Base-by-base conservation (phyloP, 2,329 filamentous ascomycete genomes). In the Fusarium sacchari region DNA sequence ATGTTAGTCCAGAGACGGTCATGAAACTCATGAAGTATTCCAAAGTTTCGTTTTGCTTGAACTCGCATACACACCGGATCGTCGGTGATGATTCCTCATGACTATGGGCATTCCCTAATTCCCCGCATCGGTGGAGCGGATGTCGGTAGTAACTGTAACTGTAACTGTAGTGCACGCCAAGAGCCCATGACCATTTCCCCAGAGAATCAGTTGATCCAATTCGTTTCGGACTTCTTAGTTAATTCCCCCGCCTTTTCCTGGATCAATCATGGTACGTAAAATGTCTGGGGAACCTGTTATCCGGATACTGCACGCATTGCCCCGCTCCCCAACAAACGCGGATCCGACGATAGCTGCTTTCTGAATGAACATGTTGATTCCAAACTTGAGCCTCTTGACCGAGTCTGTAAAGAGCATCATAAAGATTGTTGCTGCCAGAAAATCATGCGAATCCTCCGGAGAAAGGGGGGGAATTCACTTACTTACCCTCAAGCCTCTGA, bases 171-270 rank as follows among this genome's bases (percentile, higher is more conserved):
- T 14, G 24, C 28, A 43, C 6, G 49, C 37, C 36, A 50, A 59
- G 64, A 7, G 14, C 28, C 14, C n/a, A 42, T 26, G 30, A 40
- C 36, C 58, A 28, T 55, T 42, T 55, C 34, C n/a, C 36, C 58
- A 30, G 42, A 37, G 26, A 7, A 24, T 36, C 32, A 10, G 8
- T 11, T 40, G 12, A 49, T 62, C 15, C 10, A 39, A 17, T 42
- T 49, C 40, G 34, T 20, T 30, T 69, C 67, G 67, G 67, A 30
- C 15, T 32, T 70, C 15, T 69, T 69, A 70, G 26, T 64, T 58
- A 69, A 69, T 70, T 44, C 46, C 66, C 70, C 67, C 67, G 67
- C 40, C 24, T 18, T 59, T 64, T 42, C 22, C 46, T 44, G 26
- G 40, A 24, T 64, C 40, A 10, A 53, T 30, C 15, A 18, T 49